Evolutionary conservation across 768 basidiomycete genomes (phyloP), one percentile per base, ranked within the genome.

Genomic region (Lactifluus volemus): DNA sequence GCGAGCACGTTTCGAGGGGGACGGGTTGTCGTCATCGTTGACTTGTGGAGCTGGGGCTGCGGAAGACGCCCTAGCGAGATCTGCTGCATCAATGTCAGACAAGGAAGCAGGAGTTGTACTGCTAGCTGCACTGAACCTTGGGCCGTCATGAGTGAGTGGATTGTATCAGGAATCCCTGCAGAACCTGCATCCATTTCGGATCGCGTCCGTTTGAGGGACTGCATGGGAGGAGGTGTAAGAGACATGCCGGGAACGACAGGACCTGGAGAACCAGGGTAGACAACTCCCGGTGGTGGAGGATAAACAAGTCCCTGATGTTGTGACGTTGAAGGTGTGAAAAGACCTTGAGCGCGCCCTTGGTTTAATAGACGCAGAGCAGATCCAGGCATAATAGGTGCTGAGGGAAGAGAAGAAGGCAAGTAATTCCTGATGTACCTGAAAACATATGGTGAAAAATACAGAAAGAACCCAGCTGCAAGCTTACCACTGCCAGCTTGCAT

Each of bases 311-410:
- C 80, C 76, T 65, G 78, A 72, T 34, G 77, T 69, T 53, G 74
- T 72, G 89, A 86, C 10, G 91, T 90, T 21, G 89, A 89, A 4
- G 89, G 89, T 29, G 89, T 91, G 70, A 91, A 91, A 32, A 92
- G 79, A 61, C 89, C 89, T 75, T 91, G 89, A 0, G 89, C 89
- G 61, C 89, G 84, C 61, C 89, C 89, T 78, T 92, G 89, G 69
- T 90, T 87, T 49, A 92, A 78, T 48, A 92, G 79, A 56, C 88
- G 85, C 53, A 92, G 83, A 30, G 89, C 89, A 48, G 89, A 91
- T 51, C 89, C 89, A 38, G 89, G 89, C 84, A 90, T 85, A 70
- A 92, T 92, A 45, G 89, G 87, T 34, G 88, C 81, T n/a, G 89
- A 85, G 2, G 86, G 86, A 59, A 92, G 79, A 39, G 74, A 71